Evolutionary conservation across 768 basidiomycete genomes (phyloP).

Genomic region (Hypsizygus marmoreus): DNA sequence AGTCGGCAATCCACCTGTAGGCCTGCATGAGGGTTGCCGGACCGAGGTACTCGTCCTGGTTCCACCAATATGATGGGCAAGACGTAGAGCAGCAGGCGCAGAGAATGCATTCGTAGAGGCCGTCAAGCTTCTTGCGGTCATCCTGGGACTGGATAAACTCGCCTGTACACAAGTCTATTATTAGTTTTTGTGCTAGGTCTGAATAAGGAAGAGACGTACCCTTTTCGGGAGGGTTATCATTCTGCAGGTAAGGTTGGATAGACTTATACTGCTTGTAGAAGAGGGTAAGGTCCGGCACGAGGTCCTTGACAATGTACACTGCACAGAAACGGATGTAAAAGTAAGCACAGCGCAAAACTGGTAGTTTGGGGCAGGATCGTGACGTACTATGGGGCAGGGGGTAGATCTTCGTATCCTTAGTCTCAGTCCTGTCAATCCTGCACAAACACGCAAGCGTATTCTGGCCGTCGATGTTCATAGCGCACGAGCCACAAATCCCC

Average conservation of each 20-base stretch:
- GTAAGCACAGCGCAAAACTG: too few species aligned
- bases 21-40: slow-evolving; percentile 97
- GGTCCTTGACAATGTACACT: slow-evolving; percentile 99
- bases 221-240: slow-evolving; percentile 83
- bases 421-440: slow-evolving; percentile 78
- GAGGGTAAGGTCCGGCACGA: slow-evolving; percentile 87
- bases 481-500: slow-evolving; percentile 97
- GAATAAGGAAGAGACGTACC: slow-evolving; percentile 27
- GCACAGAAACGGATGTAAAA: too few species aligned
- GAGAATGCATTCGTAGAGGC: slow-evolving; percentile 97
- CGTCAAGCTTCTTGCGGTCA: slow-evolving; percentile 93
- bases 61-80: slow-evolving; percentile 99
- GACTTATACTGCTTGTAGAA: slow-evolving; percentile 99
- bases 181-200: not conserved
- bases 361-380: too few species aligned
- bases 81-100: slow-evolving; percentile 98
- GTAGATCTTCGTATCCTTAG: slow-evolving; percentile 88
- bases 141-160: slow-evolving; percentile 91
- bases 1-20: slow-evolving; percentile 98
- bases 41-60: slow-evolving; percentile 97
- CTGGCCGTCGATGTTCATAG: slow-evolving; percentile 98
- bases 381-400: slow-evolving; percentile 95
- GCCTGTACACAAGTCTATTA: slow-evolving; percentile 27
- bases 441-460: slow-evolving; percentile 98
- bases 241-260: slow-evolving; percentile 95